phyloP scores from a whole-genome alignment of 805 yeast genomes.

The Metschnikowia gelsemii region DNA sequence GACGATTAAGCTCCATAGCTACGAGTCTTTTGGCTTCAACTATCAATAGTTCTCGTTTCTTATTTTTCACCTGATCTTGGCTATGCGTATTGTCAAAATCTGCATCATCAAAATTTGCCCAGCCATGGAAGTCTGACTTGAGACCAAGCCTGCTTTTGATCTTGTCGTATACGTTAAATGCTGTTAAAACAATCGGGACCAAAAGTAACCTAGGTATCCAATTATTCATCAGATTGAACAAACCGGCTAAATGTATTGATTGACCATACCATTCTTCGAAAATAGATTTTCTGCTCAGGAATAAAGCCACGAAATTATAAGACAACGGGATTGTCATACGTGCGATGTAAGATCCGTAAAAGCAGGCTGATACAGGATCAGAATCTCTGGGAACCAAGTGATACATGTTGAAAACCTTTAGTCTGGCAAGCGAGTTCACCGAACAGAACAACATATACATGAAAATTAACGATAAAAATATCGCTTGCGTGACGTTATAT shows the following conservation, averaged over 20 bases:
- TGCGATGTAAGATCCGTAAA: slow-evolving; percentile 77
- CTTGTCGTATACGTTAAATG: slow-evolving; percentile 66
- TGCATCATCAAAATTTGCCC: slow-evolving; percentile 40
- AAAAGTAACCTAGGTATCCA: slow-evolving; percentile 73
- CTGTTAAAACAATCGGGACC: slow-evolving; percentile 64
- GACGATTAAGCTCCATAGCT: slow-evolving; percentile 34
- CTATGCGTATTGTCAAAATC: slow-evolving; percentile 13
- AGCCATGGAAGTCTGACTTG: slow-evolving; percentile 38
- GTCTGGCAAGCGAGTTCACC: slow-evolving; percentile 60
- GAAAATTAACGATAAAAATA: slow-evolving; percentile 43
- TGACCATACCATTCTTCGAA: slow-evolving; percentile 76
- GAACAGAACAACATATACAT: slow-evolving; percentile 71
- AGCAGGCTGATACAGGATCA: slow-evolving; percentile 71
- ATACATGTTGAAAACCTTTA: slow-evolving; percentile 72
- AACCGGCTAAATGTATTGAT: slow-evolving; percentile 70
- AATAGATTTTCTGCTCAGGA: slow-evolving; percentile 48
- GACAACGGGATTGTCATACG: slow-evolving; percentile 80
- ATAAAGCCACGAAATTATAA: slow-evolving; percentile 71
- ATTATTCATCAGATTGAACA: slow-evolving; percentile 69
- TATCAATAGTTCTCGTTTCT: slow-evolving; percentile 36
- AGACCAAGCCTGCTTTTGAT: slow-evolving; percentile 44
- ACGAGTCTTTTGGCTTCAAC: slow-evolving; percentile 45
- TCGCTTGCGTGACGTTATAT: slow-evolving; percentile 28
- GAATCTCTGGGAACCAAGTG: slow-evolving; percentile 70
- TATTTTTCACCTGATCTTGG: slow-evolving; percentile 22